Percentiles rank a stretch among this genome's conserved stretches.
phyloP scores from a whole-genome alignment of 192 early-diverging fungal species.

The Geosiphon pyriformis region DNA sequence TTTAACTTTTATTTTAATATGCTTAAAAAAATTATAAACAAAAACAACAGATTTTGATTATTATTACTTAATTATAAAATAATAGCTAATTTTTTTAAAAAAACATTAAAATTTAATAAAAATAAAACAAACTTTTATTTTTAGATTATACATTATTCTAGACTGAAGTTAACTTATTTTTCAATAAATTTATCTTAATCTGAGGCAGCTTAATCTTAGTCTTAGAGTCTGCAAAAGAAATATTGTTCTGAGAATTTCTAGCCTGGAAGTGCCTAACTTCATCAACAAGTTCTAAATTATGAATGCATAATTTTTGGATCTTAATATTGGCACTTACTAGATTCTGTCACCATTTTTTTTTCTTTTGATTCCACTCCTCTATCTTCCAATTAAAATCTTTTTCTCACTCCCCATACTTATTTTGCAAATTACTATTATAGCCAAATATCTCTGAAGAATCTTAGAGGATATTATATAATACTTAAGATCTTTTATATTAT shows the following conservation, averaged over 20 bases:
- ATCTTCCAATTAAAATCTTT: slow-evolving; percentile 8
- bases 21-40: no score
- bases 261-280: slow-evolving; percentile 3
- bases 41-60: no score
- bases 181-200: slow-evolving; percentile 14
- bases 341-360: slow-evolving; percentile 2
- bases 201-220: slow-evolving; percentile 13
- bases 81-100: no score
- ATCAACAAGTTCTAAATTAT: not conserved
- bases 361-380: not conserved
- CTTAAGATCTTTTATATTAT: not conserved
- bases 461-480: slow-evolving; percentile 3
- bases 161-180: slow-evolving; percentile 15
- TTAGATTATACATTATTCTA: slow-evolving; percentile 8
- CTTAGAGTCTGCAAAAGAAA: slow-evolving; percentile 14
- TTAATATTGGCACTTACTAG: not conserved
- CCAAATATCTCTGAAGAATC: not conserved
- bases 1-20: no score
- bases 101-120: no score
- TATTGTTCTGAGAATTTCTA: slow-evolving; percentile 1
- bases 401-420: slow-evolving; percentile 6
- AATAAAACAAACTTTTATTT: no score
- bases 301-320: not conserved
- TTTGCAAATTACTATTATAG: slow-evolving; percentile 11
- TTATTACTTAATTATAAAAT: no score